Percentiles rank a stretch among this genome's conserved stretches.
Evolutionary conservation across 2,329 filamentous ascomycete species (phyloP).

Genomic region (Colletotrichum incanum): DNA sequence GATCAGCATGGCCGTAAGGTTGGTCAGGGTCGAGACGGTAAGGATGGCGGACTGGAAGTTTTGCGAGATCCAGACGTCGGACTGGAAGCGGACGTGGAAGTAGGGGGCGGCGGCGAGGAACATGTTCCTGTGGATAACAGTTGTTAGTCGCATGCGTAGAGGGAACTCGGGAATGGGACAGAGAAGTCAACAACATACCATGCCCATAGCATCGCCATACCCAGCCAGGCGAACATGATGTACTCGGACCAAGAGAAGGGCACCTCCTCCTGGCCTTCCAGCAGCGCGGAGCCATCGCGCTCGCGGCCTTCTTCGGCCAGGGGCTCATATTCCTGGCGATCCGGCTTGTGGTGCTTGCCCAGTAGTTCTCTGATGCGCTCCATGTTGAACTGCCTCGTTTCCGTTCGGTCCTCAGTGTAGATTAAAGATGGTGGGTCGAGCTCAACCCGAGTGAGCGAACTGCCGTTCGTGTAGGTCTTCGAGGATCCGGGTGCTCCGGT

Average conservation of each 20-base stretch:
- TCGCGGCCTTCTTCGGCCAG: conserved; percentile 49
- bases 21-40: conserved; percentile 88
- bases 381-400: conserved; percentile 19
- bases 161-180: neutral
- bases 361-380: conserved; percentile 41
- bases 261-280: conserved; percentile 56
- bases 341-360: conserved; percentile 32
- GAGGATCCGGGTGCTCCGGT: neutral
- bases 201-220: conserved; percentile 96
- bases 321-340: conserved; percentile 45
- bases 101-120: conserved; percentile 96
- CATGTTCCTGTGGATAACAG: conserved; percentile 82
- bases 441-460: neutral
- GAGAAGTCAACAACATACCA: conserved; percentile 73
- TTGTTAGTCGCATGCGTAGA: conserved; percentile 15
- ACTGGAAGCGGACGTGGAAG: conserved; percentile 86
- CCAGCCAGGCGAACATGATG: conserved; percentile 85
- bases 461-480: neutral
- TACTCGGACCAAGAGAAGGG: conserved; percentile 92
- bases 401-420: neutral
- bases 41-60: conserved; percentile 94
- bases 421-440: neutral
- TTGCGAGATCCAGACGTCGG: conserved; percentile 78
- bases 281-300: conserved; percentile 48
- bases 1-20: conserved; percentile 81